phyloP scores from a whole-genome alignment of 768 basidiomycete species.

The Trametes meyenii region DNA sequence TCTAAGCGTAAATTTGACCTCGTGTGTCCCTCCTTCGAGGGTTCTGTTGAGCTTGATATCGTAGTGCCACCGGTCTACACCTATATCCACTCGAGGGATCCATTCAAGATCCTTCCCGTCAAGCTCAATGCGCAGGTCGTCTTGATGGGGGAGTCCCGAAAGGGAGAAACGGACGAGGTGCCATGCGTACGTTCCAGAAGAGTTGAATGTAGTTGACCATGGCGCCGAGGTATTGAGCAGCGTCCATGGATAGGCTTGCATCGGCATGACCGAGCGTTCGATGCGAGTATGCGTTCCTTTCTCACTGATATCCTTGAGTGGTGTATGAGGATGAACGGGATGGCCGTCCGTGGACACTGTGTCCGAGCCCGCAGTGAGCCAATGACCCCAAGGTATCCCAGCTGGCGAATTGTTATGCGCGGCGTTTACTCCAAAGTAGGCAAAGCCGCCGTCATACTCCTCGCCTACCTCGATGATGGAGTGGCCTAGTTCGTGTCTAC shows the following conservation, averaged over 20 bases:
- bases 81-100: conserved; percentile 58
- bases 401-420: conserved; percentile 41
- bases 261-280: conserved; percentile 73
- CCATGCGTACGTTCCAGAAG: conserved; percentile 63
- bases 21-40: conserved; percentile 56
- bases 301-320: not conserved
- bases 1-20: conserved; percentile 58
- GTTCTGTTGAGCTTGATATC: conserved; percentile 49
- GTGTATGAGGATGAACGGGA: too few relatives aligned
- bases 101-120: conserved; percentile 66
- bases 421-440: conserved; percentile 73
- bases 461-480: conserved; percentile 80
- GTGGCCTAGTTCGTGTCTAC: conserved; percentile 74
- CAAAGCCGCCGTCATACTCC: conserved; percentile 80
- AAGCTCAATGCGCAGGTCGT: conserved; percentile 60
- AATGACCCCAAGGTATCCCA: conserved; percentile 68
- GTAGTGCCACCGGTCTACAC: conserved; percentile 78
- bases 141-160: conserved; percentile 61
- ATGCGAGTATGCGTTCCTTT: conserved; percentile 40
- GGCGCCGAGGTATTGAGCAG: conserved; percentile 61
- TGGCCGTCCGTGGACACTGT: conserved; percentile 4
- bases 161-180: conserved; percentile 72
- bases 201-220: conserved; percentile 61
- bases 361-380: conserved; percentile 51
- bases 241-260: conserved; percentile 79